phyloP scores from a whole-genome alignment of 176 grass and related monocot genomes.

The Juncus inflexus region DNA sequence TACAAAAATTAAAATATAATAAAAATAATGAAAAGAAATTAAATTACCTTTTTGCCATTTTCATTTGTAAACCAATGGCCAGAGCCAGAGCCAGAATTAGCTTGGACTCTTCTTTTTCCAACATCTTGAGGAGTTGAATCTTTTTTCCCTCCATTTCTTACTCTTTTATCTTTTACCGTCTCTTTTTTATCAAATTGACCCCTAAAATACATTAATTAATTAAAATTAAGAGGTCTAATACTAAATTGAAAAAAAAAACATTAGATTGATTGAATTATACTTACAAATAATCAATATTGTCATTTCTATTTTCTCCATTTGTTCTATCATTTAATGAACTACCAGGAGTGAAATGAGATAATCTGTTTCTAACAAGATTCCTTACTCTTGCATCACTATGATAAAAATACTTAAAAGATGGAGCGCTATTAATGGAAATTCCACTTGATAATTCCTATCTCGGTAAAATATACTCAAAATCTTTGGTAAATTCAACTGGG shows the following conservation, averaged over 20 bases:
- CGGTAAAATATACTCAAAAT: constrained; percentile 36
- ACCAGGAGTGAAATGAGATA: constrained; percentile 31
- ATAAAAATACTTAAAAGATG: constrained; percentile 58
- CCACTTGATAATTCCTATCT: constrained; percentile 30
- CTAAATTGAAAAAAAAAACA: constrained; percentile 4
- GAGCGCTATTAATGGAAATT: constrained; percentile 34
- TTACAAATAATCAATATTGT: constrained; percentile 25
- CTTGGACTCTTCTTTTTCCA: constrained; percentile 62
- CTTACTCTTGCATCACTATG: constrained; percentile 62
- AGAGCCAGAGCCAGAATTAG: constrained; percentile 39
- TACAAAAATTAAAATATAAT: constrained; percentile 10
- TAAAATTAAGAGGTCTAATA: constrained; percentile 7
- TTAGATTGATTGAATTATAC: no score
- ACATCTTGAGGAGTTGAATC: constrained; percentile 47
- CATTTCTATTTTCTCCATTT: constrained; percentile 15
- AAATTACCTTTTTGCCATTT: constrained; percentile 59
- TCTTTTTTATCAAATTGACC: neutral
- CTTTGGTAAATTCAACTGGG: constrained; percentile 25
- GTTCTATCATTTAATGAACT: constrained; percentile 6
- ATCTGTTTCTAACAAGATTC: constrained; percentile 41
- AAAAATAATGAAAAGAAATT: neutral
- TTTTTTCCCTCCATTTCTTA: constrained; percentile 25
- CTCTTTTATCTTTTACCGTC: constrained; percentile 8
- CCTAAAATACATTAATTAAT: constrained; percentile 14
- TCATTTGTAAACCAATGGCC: constrained; percentile 83